phyloP scores from a whole-genome alignment of 2,329 filamentous ascomycete species.

The Emmonsiellopsis sp. region DNA sequence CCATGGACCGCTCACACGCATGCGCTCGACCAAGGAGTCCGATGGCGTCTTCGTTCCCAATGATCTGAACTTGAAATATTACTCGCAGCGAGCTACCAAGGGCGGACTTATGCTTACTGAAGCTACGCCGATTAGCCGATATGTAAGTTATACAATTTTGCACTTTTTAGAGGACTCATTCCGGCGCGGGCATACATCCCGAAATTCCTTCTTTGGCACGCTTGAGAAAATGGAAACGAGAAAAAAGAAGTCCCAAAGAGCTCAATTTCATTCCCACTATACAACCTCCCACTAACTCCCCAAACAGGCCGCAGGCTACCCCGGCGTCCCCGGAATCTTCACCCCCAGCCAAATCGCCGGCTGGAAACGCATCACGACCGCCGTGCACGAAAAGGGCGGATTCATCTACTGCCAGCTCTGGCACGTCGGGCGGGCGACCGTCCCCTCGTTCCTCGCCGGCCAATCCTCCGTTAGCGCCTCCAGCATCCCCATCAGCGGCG shows the following conservation, averaged over 20 bases:
- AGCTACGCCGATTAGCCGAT: constrained; percentile 40
- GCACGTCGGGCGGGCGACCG: constrained; percentile 49
- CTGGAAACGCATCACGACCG: constrained; percentile 54
- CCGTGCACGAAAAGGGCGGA: constrained; percentile 54
- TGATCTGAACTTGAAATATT: constrained; percentile 42
- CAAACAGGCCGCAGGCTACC: constrained; percentile 38
- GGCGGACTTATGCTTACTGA: constrained; percentile 52
- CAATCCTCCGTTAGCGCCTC: constrained; percentile 29
- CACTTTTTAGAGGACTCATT: too few relatives aligned
- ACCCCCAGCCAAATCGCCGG: constrained; percentile 45
- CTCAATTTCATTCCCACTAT: background rate
- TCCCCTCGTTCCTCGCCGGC: constrained; percentile 26
- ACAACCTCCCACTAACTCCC: constrained; percentile 15
- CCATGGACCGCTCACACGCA: constrained; percentile 52
- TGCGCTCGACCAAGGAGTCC: constrained; percentile 27
- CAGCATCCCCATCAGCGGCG: constrained; percentile 29
- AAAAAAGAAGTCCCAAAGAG: background rate
- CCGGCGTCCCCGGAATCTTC: constrained; percentile 51
- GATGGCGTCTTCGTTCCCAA: constrained; percentile 42
- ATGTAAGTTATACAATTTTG: background rate
- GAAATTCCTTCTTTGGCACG: too few relatives aligned
- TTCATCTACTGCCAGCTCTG: constrained; percentile 57
- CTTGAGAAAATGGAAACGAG: background rate
- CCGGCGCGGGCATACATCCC: too few relatives aligned
- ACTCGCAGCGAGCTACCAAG: constrained; percentile 43